Conservation (phyloP, 352 stramenopile species). For the Globisporangium cederbergense region DNA sequence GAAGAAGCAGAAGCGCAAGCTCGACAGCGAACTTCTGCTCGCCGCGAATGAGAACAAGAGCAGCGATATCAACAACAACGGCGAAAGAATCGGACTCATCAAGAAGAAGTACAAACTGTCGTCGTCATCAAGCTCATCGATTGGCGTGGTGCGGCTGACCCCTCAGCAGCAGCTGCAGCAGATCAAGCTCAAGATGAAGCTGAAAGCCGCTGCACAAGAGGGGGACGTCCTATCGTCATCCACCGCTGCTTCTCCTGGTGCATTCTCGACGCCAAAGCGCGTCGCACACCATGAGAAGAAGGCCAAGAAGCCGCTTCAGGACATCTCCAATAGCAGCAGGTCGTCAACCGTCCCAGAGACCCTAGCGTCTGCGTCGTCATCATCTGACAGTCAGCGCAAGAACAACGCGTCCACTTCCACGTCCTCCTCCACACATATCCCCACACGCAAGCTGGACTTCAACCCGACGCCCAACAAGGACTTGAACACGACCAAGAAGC, state of each 20-base stretch:
- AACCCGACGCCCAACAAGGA: slow-evolving; percentile 33
- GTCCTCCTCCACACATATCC: slow-evolving; percentile 14
- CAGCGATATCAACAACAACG: background rate
- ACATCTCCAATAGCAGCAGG: slow-evolving; percentile 46
- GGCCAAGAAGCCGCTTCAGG: slow-evolving; percentile 24
- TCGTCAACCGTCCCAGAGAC: background rate
- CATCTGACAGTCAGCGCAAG: background rate
- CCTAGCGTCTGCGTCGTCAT: background rate
- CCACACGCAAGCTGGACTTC: slow-evolving; percentile 49
- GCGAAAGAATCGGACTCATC: background rate
- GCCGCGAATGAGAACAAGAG: slow-evolving; percentile 6
- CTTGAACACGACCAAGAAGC: slow-evolving; percentile 1
- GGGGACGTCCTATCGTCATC: background rate
- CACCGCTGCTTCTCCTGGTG: background rate
- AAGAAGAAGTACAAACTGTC: slow-evolving; percentile 29
- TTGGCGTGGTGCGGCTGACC: slow-evolving; percentile 1
- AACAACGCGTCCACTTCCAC: background rate
- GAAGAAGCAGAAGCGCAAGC: slow-evolving; percentile 32
- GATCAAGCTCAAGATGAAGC: slow-evolving; percentile 17
- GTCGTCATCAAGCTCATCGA: background rate
- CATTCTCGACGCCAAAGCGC: slow-evolving; percentile 10
- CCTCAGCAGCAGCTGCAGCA: slow-evolving; percentile 13
- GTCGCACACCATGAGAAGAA: slow-evolving; percentile 10
- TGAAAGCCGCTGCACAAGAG: slow-evolving; percentile 15
- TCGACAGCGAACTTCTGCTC: slow-evolving; percentile 23